Percentiles rank a stretch among this genome's conserved stretches.
Evolutionary conservation across 1,284 basidiomycete species (phyloP).

Genomic region (Cryptococcus sp.): DNA sequence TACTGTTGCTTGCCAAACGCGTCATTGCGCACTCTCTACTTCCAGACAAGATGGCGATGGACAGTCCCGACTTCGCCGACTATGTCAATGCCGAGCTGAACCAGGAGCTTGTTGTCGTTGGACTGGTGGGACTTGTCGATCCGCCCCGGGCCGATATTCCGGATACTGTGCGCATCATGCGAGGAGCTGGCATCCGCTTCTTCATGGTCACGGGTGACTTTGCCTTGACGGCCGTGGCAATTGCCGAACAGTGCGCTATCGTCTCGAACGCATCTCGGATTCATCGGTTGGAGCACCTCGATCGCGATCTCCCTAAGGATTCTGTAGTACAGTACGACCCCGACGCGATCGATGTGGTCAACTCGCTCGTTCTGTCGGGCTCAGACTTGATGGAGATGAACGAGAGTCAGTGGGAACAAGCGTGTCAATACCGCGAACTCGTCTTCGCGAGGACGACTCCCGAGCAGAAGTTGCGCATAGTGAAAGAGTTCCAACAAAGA

Average conservation of each 20-base stretch:
- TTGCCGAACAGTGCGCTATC: conserved; percentile 65
- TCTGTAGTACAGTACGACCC: conserved; percentile 24
- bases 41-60: conserved; percentile 28
- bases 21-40: conserved; percentile 33
- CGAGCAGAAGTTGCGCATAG: conserved; percentile 71
- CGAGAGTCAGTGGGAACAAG: conserved; percentile 59
- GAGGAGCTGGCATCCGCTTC: conserved; percentile 65
- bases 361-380: conserved; percentile 57
- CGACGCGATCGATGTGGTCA: conserved; percentile 11
- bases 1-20: conserved; percentile 58
- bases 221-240: conserved; percentile 58
- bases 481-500: conserved; percentile 62
- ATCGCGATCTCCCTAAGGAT: background rate
- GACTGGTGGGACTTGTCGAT: conserved; percentile 66
- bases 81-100: conserved; percentile 44
- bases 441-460: conserved; percentile 74
- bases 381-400: conserved; percentile 59
- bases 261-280: conserved; percentile 58
- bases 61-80: conserved; percentile 51
- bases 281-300: conserved; percentile 38
- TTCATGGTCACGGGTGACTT: conserved; percentile 71
- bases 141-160: conserved; percentile 65
- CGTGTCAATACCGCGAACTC: conserved; percentile 65
- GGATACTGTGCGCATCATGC: conserved; percentile 58
- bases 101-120: conserved; percentile 62